Evolutionary conservation across 2,329 filamentous ascomycete species (phyloP).

Genomic region (Penicillium sumatraense): DNA sequence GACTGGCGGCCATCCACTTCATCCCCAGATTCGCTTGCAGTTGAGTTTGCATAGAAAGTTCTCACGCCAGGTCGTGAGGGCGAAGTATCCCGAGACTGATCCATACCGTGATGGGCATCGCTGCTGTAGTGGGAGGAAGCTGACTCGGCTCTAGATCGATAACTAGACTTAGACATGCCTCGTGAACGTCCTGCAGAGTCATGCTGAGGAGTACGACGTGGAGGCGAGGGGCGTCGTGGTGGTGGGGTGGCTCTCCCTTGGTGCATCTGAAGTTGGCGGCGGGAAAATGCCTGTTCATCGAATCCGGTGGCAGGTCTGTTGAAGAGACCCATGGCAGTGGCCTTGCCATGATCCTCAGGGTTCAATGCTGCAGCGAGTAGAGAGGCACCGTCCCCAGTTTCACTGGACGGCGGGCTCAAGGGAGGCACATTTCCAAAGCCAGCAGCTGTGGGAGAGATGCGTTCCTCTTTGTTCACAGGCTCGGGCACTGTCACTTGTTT

Average conservation of each 20-base stretch:
- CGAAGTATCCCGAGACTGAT: constrained; percentile 33
- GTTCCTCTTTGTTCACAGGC: constrained; percentile 33
- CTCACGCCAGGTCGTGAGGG: constrained; percentile 29
- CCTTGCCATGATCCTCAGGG: constrained; percentile 78
- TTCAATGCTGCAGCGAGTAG: constrained; percentile 70
- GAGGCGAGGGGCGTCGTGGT: constrained; percentile 34
- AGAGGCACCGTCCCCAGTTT: constrained; percentile 68
- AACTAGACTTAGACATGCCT: constrained; percentile 43
- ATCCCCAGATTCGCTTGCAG: constrained; percentile 45
- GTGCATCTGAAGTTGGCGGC: constrained; percentile 80
- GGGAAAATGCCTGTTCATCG: constrained; percentile 82
- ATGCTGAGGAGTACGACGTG: constrained; percentile 25
- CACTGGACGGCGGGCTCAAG: constrained; percentile 72
- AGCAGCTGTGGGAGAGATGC: constrained; percentile 34
- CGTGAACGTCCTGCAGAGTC: constrained; percentile 33
- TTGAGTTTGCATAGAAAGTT: constrained; percentile 43
- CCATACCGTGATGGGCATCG: constrained; percentile 30
- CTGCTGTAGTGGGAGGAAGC: constrained; percentile 43
- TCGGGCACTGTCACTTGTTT: constrained; percentile 43
- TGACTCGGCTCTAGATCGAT: constrained; percentile 43
- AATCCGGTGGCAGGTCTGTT: constrained; percentile 77
- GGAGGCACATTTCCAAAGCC: constrained; percentile 55
- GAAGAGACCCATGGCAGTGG: constrained; percentile 73
- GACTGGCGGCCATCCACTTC: constrained; percentile 34
- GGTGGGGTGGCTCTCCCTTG: constrained; percentile 70